Base-by-base conservation (phyloP, 305 asterid species). In the Coffea humblotiana region DNA sequence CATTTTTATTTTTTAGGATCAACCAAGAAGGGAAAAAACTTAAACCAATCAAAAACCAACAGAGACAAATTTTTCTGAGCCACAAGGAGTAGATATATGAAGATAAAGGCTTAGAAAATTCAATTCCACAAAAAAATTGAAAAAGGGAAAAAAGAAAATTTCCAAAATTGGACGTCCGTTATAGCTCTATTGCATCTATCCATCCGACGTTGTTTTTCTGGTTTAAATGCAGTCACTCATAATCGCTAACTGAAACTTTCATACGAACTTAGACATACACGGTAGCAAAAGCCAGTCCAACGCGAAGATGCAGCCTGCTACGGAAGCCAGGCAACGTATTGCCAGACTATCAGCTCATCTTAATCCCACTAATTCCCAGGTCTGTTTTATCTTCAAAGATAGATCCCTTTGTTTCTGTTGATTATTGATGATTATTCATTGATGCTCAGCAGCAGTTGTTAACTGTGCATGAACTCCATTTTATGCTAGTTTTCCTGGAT, bases 271-370 rank as follows among this genome's bases (percentile, higher is more conserved):
- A 14, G 13, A 10, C 80, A 61, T 77, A 70, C 60, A 45, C 52
- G 40, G 25, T 65, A 27, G 68, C 83, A 74, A 32, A 56, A 40
- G 23, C 72, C 40, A 29, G 13, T 56, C 25, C 45, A 43, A 80
- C 12, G 66, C 64, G 77, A 83, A 77, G 81, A 90, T 91, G 93
- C 85, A 87, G 80, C 77, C 79, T 18, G 47, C 63, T 66, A 54
- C 66, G 54, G 96, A 90, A 83, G 85, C 82, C 68, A 83, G 83
- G 82, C 89, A 87, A 64, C 91, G 97, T 48, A 84, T 93, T 82
- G 91, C 95, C 37, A 90, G 89, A 83, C 83, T 93, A 64, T 87
- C 97, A 32, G 94, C 97, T 83, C 97, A 93, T 82, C 92, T 93
- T 48, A 80, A 90, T 29, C 97, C 97, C 73, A 64, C 87, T 43